Base-by-base conservation (phyloP, 1,139 yeast genomes). In the Candida sojae region DNA sequence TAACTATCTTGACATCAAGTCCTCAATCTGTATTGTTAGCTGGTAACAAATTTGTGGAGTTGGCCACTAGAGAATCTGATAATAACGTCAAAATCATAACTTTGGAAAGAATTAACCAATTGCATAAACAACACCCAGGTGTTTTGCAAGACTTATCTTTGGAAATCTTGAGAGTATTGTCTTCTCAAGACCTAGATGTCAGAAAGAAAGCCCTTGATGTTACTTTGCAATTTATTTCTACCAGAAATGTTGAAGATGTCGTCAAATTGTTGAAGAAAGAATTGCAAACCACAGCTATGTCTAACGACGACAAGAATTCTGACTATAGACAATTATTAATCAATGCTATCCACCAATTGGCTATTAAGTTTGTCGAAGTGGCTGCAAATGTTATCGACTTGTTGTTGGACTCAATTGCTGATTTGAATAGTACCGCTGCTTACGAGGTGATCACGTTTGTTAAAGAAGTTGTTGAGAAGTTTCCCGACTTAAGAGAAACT, bases 161-260 rank as follows among this genome's bases (percentile, higher is more conserved):
- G 69, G 98, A 93, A 57, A 83, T 95, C 48, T 79, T 95, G 65
- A 84, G 96, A 59, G 88, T 93, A 34, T 79, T 95, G 57, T 79
- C 90, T 21, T 80, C 96, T 13, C 96, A 92, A 57, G 98, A 95
- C 62, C 69, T 92, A 54, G 97, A 88, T 57, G 97, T 93, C 48
- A 90, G 97, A 62, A 82, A 82, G 58, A 89, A 88, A 69, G 96
- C 96, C 6, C 77, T 95, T 54, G 86, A 86, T 51, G 88, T 93
- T 45, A 82, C 96, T 17, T 76, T 93, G 61, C 81, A 84, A 56
- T 80, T 95, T 67, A 85, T 92, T 45, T 78, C 95, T 43, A 82
- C 87, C 57, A 88, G 96, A 74, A 93, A 92, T 60, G 97, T 92
- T 42, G 97, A 92, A 61, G 97, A 91, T 62, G 96, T 93, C 36